phyloP scores from a whole-genome alignment of 257 asterid genomes.

The Ajuga chamaepitys region DNA sequence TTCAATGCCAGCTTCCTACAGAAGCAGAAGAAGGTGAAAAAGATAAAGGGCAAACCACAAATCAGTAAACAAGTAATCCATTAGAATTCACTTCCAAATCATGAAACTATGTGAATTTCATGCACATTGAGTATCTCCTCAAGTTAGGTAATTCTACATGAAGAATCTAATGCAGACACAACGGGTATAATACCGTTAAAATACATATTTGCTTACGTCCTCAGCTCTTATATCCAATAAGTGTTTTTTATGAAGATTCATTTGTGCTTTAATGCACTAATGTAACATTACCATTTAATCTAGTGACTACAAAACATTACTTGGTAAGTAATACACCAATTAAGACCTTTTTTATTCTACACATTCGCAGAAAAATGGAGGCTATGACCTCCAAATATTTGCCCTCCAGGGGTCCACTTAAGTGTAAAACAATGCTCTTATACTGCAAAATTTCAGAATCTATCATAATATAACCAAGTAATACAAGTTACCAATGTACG shows the following conservation, averaged over 20 bases:
- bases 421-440: background rate
- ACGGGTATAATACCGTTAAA: too few relatives aligned
- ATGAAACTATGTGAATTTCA: too few relatives aligned
- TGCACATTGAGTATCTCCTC: too few relatives aligned
- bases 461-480: background rate
- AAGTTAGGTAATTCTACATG: too few relatives aligned
- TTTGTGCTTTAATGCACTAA: too few relatives aligned
- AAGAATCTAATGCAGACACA: background rate
- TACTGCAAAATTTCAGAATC: background rate
- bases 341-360: background rate
- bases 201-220: background rate
- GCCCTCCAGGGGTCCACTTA: background rate
- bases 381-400: background rate
- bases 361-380: background rate
- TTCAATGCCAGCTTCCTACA: conserved; percentile 85
- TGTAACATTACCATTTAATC: too few relatives aligned
- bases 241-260: background rate
- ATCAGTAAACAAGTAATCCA: too few relatives aligned
- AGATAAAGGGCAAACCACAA: too few relatives aligned
- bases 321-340: too few relatives aligned
- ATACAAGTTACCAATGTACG: background rate
- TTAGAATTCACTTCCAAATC: too few relatives aligned
- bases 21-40: background rate
- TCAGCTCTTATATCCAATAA: background rate
- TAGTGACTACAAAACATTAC: background rate